These are phyloP conservation scores for Phytophthora pinifolia DNA, from an alignment of 352 stramenopile genomes.

Conservation along the genomic window DNA sequence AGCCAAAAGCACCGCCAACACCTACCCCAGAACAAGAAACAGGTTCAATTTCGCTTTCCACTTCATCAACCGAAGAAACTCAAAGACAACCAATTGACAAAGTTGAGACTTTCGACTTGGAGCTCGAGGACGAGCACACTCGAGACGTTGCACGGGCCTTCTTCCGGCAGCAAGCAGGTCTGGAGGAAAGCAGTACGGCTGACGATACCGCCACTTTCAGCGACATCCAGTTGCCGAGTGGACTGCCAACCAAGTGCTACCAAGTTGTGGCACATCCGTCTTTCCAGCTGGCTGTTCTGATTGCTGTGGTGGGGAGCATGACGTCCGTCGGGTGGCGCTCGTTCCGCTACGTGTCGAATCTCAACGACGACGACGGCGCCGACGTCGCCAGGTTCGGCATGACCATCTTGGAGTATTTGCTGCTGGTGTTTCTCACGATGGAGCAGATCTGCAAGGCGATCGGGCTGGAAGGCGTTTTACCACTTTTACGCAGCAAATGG, in stretches of 20 bases:
- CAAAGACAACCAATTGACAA: neutral
- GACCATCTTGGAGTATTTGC: slow-evolving; percentile 53
- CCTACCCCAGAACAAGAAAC: neutral
- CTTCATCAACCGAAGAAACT: neutral
- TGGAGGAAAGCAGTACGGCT: slow-evolving; percentile 41
- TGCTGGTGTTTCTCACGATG: slow-evolving; percentile 66
- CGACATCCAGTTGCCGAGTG: slow-evolving; percentile 51
- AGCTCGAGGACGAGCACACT: slow-evolving; percentile 58
- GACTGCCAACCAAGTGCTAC: slow-evolving; percentile 57
- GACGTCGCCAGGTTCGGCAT: slow-evolving; percentile 50
- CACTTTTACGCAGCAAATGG: slow-evolving; percentile 65
- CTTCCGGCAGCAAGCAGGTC: slow-evolving; percentile 52
- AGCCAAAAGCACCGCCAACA: neutral
- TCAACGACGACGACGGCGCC: slow-evolving; percentile 35
- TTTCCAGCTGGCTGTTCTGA: slow-evolving; percentile 72
- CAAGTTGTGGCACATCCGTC: slow-evolving; percentile 71
- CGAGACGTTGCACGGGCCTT: slow-evolving; percentile 59
- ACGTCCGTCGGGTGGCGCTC: slow-evolving; percentile 64
- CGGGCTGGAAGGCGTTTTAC: slow-evolving; percentile 60
- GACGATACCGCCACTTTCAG: slow-evolving; percentile 15
- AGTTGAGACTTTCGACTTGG: slow-evolving; percentile 62
- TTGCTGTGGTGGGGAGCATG: slow-evolving; percentile 65
- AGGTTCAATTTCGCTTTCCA: neutral
- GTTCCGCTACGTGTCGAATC: slow-evolving; percentile 50
- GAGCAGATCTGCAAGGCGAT: slow-evolving; percentile 70